phyloP scores from a whole-genome alignment of 176 grass and related monocot species.

The Oryza meyeriana region DNA sequence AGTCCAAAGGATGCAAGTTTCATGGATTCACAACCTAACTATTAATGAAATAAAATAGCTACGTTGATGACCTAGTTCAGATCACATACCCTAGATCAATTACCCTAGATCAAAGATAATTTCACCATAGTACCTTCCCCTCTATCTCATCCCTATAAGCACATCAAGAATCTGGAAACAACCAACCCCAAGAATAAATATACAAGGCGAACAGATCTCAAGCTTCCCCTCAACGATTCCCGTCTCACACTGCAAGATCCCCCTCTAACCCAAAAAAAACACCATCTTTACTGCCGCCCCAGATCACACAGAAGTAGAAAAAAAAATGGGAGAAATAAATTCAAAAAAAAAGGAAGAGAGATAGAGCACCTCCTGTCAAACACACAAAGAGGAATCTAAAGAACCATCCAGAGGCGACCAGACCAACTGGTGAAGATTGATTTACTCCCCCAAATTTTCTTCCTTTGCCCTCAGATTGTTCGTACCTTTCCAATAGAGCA shows the following conservation, averaged over 20 bases:
- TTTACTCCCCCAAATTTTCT: not conserved
- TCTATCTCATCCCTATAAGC: not conserved
- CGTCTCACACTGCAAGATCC: not conserved
- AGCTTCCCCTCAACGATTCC: not conserved
- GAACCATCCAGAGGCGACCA: too few species aligned
- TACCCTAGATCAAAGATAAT: not conserved
- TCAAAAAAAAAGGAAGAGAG: not conserved
- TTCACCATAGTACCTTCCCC: not conserved
- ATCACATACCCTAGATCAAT: not conserved
- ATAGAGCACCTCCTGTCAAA: too few species aligned
- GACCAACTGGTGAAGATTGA: too few species aligned
- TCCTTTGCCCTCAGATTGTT: not conserved
- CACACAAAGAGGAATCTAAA: too few species aligned
- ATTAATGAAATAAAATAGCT: not conserved
- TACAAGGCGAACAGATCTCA: not conserved
- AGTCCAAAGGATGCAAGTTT: slow-evolving; percentile 5
- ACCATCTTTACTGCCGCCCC: not conserved
- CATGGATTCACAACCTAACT: not conserved
- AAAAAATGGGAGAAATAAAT: not conserved
- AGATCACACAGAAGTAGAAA: slow-evolving; percentile 23
- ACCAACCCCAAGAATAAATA: not conserved
- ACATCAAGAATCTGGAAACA: not conserved
- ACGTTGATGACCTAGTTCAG: not conserved
- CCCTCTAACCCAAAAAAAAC: not conserved
- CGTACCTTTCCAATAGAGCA: not conserved